Conservation (phyloP, 495 filamentous ascomycete genomes). For the Penicillium crystallinum region DNA sequence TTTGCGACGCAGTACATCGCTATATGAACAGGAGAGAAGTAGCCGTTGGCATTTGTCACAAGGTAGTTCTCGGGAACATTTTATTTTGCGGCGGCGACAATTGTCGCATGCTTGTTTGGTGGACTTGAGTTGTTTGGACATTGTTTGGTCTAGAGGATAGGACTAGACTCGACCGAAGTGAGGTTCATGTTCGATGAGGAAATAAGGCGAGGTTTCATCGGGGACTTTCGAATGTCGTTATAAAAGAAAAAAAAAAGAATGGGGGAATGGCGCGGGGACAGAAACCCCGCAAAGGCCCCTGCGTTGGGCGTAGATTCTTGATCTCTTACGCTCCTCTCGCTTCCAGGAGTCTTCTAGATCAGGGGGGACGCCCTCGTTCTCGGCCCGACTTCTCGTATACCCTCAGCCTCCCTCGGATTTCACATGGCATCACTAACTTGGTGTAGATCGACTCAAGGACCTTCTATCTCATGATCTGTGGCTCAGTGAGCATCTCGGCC, state of each 20-base stretch:
- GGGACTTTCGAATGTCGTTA: neutral
- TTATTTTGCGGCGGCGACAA: slow-evolving; percentile 43
- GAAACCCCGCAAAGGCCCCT: slow-evolving; percentile 19
- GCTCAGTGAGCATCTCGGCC: neutral
- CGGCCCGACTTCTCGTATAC: neutral
- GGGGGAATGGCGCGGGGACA: slow-evolving; percentile 19
- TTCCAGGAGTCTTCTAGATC: neutral
- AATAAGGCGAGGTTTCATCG: neutral
- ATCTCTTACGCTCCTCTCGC: neutral
- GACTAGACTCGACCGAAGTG: neutral
- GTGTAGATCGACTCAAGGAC: no score
- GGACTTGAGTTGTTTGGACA: slow-evolving; percentile 21
- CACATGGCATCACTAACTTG: neutral
- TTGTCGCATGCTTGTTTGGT: slow-evolving; percentile 44
- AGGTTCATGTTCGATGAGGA: slow-evolving; percentile 3
- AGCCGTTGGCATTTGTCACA: slow-evolving; percentile 44
- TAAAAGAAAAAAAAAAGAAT: neutral
- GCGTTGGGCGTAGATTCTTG: slow-evolving; percentile 1
- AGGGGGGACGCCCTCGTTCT: neutral
- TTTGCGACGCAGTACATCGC: slow-evolving; percentile 40
- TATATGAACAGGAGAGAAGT: slow-evolving; percentile 44
- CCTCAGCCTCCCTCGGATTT: neutral
- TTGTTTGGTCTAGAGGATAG: slow-evolving; percentile 12
- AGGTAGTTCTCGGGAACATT: slow-evolving; percentile 39
- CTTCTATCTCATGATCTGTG: neutral